These are phyloP conservation scores for Phytophthora megakarya DNA, from an alignment of 352 stramenopile species.

Conservation along the genomic window DNA sequence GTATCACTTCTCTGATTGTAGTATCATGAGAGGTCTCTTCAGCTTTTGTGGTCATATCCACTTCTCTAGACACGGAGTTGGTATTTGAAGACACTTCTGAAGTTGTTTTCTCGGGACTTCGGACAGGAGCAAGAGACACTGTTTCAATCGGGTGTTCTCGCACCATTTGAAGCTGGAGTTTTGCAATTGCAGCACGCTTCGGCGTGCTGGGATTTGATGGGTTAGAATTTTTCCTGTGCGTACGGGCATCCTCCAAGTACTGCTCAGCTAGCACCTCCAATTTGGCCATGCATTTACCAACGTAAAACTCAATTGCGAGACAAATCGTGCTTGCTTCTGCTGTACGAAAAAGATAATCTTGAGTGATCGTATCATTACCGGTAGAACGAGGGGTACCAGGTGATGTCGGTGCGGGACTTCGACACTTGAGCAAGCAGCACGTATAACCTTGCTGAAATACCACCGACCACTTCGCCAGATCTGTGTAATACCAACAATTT, in stretches of 20 bases:
- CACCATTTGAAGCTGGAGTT: slow-evolving; percentile 7
- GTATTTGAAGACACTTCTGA: background rate
- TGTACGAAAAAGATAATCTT: slow-evolving; percentile 65
- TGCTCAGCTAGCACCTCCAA: slow-evolving; percentile 54
- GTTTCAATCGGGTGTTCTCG: slow-evolving; percentile 29
- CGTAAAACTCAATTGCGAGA: slow-evolving; percentile 78
- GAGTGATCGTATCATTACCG: slow-evolving; percentile 28
- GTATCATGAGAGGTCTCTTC: background rate
- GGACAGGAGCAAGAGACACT: slow-evolving; percentile 24
- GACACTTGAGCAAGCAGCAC: slow-evolving; percentile 70
- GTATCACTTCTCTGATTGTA: background rate
- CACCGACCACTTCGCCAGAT: slow-evolving; percentile 79
- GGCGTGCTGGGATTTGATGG: background rate
- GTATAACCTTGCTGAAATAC: slow-evolving; percentile 53
- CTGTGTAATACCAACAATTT: slow-evolving; percentile 81
- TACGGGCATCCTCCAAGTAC: slow-evolving; percentile 28
- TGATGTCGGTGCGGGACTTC: slow-evolving; percentile 23
- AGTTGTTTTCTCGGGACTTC: slow-evolving; percentile 6
- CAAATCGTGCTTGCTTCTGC: slow-evolving; percentile 57
- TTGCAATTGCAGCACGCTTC: slow-evolving; percentile 4
- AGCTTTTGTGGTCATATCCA: background rate
- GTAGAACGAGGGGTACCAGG: slow-evolving; percentile 3
- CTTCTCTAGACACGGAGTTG: background rate
- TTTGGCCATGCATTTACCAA: slow-evolving; percentile 81
- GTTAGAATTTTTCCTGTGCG: slow-evolving; percentile 7